A percentile compares a stretch with the other conserved stretches of the same genome.
Evolutionary conservation across 768 basidiomycete genomes (phyloP).

Genomic region (Leucocoprinus sp.): DNA sequence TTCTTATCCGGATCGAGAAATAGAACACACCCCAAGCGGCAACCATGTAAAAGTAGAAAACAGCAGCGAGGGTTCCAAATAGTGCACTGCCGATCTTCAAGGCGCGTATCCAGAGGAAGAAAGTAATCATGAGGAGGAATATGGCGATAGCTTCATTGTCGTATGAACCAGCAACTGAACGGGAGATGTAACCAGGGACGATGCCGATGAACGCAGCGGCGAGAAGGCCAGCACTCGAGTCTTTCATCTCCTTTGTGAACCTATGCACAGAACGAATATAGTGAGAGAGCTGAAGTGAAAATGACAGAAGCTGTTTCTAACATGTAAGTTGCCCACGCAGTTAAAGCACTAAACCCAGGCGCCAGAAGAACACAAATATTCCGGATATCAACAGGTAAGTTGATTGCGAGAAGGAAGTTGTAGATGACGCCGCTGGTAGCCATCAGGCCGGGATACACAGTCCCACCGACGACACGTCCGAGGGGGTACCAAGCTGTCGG

Average conservation of each 20-base stretch:
- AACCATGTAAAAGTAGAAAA: slow-evolving; percentile 99
- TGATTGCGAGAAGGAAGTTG: slow-evolving; percentile 76
- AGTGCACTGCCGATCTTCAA: slow-evolving; percentile 90
- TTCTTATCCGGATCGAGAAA: neutral
- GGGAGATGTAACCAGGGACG: slow-evolving; percentile 96
- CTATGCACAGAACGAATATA: slow-evolving; percentile 29
- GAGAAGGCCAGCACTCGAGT: slow-evolving; percentile 89
- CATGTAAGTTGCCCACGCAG: slow-evolving; percentile 97
- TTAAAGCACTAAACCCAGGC: slow-evolving; percentile 93
- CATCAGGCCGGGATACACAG: slow-evolving; percentile 98
- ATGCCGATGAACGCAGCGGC: slow-evolving; percentile 98
- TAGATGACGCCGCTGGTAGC: slow-evolving; percentile 97
- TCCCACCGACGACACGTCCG: slow-evolving; percentile 96
- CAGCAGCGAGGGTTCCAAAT: slow-evolving; percentile 81
- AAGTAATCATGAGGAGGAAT: slow-evolving; percentile 99
- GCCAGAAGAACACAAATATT: slow-evolving; percentile 96
- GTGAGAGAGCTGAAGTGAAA: neutral
- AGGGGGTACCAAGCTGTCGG: slow-evolving; percentile 99
- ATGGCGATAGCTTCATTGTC: slow-evolving; percentile 99
- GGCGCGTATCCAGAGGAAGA: slow-evolving; percentile 95
- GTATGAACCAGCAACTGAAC: slow-evolving; percentile 97
- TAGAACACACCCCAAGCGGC: slow-evolving; percentile 86
- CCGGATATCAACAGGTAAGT: slow-evolving; percentile 94
- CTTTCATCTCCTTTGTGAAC: slow-evolving; percentile 96
- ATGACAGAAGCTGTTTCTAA: slow-evolving; percentile 26